Evolutionary conservation across 2,329 filamentous ascomycete genomes (phyloP).

Genomic region (Aspergillus uvarum): DNA sequence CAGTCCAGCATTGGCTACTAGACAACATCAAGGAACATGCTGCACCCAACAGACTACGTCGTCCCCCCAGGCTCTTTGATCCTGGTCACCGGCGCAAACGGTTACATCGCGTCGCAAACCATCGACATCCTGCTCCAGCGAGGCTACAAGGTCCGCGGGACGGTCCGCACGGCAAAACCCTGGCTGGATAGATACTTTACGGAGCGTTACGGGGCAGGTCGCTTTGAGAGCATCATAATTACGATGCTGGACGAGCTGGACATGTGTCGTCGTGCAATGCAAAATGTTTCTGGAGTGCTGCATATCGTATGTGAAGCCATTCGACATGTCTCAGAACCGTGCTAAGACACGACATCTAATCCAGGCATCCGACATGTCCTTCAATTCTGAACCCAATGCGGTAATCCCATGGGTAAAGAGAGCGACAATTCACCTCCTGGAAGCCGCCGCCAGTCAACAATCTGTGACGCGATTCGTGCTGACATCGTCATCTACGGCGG

Average conservation of each 20-base stretch:
- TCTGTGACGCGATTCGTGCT: constrained; percentile 20
- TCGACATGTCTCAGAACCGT: background rate
- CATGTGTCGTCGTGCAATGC: background rate
- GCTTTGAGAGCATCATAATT: background rate
- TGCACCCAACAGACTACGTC: background rate
- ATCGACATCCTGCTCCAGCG: constrained; percentile 39
- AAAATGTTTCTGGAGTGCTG: background rate
- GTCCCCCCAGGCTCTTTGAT: constrained; percentile 26
- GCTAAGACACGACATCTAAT: background rate
- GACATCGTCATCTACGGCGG: constrained; percentile 20
- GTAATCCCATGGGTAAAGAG: constrained; percentile 12
- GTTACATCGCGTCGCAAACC: constrained; percentile 46
- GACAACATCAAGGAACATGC: background rate
- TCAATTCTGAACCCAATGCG: constrained; percentile 11
- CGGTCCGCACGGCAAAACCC: constrained; percentile 36
- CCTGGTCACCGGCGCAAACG: constrained; percentile 48
- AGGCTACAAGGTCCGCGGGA: constrained; percentile 48
- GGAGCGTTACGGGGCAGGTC: constrained; percentile 15
- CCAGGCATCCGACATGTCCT: constrained; percentile 12
- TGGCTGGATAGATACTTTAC: constrained; percentile 34
- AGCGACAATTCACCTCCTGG: constrained; percentile 14
- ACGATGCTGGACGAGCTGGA: background rate
- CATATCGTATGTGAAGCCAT: background rate
- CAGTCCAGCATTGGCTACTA: background rate
- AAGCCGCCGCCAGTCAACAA: constrained; percentile 7